phyloP scores from a whole-genome alignment of 2,329 filamentous ascomycete genomes.

The Diaporthe aspalathi region DNA sequence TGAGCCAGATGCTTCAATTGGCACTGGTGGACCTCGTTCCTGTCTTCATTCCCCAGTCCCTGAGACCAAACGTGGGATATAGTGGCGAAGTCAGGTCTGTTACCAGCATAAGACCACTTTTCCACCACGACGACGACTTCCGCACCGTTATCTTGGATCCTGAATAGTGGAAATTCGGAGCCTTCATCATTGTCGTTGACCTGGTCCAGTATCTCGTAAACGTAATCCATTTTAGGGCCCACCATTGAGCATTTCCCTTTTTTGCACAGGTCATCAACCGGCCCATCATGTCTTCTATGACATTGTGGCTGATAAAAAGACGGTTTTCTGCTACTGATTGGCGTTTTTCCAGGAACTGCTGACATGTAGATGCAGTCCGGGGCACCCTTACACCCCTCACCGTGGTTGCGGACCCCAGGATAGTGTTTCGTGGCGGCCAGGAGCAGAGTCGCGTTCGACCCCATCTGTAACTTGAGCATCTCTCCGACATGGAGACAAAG shows the following conservation, averaged over 20 bases:
- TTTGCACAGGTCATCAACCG: background rate
- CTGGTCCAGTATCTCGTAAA: background rate
- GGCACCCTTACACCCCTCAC: background rate
- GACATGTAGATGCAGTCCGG: background rate
- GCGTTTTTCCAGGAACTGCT: background rate
- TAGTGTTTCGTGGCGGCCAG: background rate
- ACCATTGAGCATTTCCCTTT: background rate
- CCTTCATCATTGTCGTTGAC: background rate
- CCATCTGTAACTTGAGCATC: background rate
- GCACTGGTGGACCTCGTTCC: background rate
- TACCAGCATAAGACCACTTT: background rate
- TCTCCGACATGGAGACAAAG: background rate
- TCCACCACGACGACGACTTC: background rate
- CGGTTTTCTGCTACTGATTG: background rate
- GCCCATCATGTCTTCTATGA: background rate
- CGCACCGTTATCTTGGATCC: background rate
- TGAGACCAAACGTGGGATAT: background rate
- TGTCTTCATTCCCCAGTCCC: background rate
- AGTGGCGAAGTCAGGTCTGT: background rate
- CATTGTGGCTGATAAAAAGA: background rate
- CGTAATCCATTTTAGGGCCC: background rate
- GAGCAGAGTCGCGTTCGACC: background rate
- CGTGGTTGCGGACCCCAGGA: background rate
- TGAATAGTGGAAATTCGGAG: background rate
- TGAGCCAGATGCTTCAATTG: background rate